Evolutionary conservation across 2,329 filamentous ascomycete genomes (phyloP).

Genomic region (Fonsecaea pugnacius): DNA sequence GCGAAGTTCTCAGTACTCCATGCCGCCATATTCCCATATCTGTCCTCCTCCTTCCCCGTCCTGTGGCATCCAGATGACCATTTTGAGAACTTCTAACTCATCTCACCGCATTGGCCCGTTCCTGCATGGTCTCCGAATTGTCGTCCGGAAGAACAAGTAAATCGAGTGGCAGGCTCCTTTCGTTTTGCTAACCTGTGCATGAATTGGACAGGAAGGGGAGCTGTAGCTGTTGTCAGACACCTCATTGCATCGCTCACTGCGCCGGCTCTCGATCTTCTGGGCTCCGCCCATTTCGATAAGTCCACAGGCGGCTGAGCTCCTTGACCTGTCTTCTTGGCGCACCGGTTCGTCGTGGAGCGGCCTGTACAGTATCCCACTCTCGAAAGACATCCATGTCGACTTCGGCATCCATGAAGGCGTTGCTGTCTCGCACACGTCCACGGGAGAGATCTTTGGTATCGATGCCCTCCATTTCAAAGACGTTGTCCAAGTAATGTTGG

Average conservation of each 20-base stretch:
- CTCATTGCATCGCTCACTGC: not conserved
- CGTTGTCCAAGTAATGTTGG: slow-evolving; percentile 51
- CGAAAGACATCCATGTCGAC: slow-evolving; percentile 32
- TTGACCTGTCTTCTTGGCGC: slow-evolving; percentile 39
- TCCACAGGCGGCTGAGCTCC: slow-evolving; percentile 47
- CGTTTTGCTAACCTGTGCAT: not conserved
- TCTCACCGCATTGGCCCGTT: too few relatives aligned
- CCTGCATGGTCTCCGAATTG: not conserved
- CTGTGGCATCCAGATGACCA: not conserved
- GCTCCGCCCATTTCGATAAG: slow-evolving; percentile 45
- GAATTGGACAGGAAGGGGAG: not conserved
- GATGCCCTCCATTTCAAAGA: slow-evolving; percentile 45
- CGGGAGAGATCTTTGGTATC: slow-evolving; percentile 23
- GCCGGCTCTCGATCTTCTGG: slow-evolving; percentile 29
- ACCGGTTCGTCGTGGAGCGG: slow-evolving; percentile 13
- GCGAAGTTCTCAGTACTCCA: not conserved
- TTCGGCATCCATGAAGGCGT: slow-evolving; percentile 45
- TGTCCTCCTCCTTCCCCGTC: not conserved
- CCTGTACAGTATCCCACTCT: slow-evolving; percentile 32
- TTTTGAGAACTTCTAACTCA: not conserved
- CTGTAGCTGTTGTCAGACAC: too few relatives aligned
- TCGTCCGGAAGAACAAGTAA: not conserved
- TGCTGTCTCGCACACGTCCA: slow-evolving; percentile 39
- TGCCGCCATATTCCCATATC: not conserved
- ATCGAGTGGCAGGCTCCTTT: not conserved